phyloP scores from a whole-genome alignment of 306 rosid species.

The Acacia acuminata region DNA sequence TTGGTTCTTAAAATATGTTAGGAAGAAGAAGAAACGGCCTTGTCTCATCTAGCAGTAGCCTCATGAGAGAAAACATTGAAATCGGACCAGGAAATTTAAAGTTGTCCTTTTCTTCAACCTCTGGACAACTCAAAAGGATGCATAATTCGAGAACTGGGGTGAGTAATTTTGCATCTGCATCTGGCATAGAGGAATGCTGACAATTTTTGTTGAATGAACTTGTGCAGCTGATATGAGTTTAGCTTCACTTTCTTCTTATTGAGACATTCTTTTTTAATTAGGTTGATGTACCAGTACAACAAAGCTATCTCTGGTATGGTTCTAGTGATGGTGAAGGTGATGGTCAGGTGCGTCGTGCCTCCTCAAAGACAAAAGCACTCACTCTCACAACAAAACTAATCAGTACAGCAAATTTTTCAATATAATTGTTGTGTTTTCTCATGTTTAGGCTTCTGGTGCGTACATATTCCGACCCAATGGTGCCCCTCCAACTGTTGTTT shows the following conservation, averaged over 20 bases:
- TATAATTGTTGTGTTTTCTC: constrained; percentile 18
- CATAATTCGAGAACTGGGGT: constrained; percentile 71
- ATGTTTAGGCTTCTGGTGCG: constrained; percentile 72
- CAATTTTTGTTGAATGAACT: constrained; percentile 7
- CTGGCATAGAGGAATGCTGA: constrained; percentile 4
- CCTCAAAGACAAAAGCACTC: constrained; percentile 3
- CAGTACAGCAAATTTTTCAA: constrained; percentile 11
- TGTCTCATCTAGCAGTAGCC: constrained; percentile 25
- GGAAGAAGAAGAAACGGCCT: constrained; percentile 38
- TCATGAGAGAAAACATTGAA: constrained; percentile 45
- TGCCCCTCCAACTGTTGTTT: constrained; percentile 59
- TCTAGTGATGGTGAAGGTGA: constrained; percentile 33
- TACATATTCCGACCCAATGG: constrained; percentile 85
- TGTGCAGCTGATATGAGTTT: constrained; percentile 1
- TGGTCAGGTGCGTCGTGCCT: constrained; percentile 48
- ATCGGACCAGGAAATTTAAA: constrained; percentile 82
- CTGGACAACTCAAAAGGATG: constrained; percentile 82
- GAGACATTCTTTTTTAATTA: constrained; percentile 33
- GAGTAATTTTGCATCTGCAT: constrained; percentile 41
- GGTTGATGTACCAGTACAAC: constrained; percentile 88
- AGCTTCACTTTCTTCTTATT: constrained; percentile 24
- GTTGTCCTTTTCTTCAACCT: constrained; percentile 69
- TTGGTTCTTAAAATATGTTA: constrained; percentile 38
- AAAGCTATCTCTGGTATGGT: constrained; percentile 83
- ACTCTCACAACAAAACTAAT: constrained; percentile 16